A percentile compares a stretch with the other conserved stretches of the same genome.
phyloP scores from a whole-genome alignment of 805 yeast genomes.

The Starmerella tilneyi region DNA sequence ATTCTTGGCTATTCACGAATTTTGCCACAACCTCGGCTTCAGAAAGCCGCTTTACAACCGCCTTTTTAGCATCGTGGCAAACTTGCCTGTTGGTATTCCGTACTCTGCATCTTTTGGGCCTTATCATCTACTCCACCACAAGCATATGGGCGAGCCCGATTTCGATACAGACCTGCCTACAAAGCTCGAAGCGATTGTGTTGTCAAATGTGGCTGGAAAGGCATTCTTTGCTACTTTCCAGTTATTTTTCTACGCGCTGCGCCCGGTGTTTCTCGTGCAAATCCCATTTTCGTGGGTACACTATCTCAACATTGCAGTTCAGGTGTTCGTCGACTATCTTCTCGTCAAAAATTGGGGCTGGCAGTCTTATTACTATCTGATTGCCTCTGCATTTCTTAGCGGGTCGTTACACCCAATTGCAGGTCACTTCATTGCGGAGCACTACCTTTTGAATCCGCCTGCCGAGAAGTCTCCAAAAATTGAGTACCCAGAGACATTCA shows the following conservation, averaged over 20 bases:
- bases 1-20: conserved; percentile 80
- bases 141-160: conserved; percentile 72
- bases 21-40: conserved; percentile 76
- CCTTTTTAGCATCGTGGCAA: conserved; percentile 63
- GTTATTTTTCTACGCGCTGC: conserved; percentile 74
- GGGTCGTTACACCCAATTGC: conserved; percentile 92
- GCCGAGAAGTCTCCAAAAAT: conserved; percentile 19
- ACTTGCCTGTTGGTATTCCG: conserved; percentile 82
- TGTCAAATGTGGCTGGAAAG: conserved; percentile 73
- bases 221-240: conserved; percentile 86
- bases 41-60: conserved; percentile 68
- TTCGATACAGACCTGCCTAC: conserved; percentile 88
- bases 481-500: conserved; percentile 60
- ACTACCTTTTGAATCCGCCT: conserved; percentile 48
- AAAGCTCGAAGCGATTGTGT: conserved; percentile 55
- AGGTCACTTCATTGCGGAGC: conserved; percentile 94
- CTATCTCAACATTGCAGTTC: conserved; percentile 52
- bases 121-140: conserved; percentile 84
- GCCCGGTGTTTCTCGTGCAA: conserved; percentile 79
- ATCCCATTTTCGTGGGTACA: conserved; percentile 68
- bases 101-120: conserved; percentile 83
- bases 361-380: conserved; percentile 53
- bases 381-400: conserved; percentile 71
- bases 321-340: conserved; percentile 47
- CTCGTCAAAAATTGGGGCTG: conserved; percentile 54